Percentiles rank a stretch among this genome's conserved stretches.
Conservation (phyloP, 495 filamentous ascomycete genomes). For the Xylaria venustula region DNA sequence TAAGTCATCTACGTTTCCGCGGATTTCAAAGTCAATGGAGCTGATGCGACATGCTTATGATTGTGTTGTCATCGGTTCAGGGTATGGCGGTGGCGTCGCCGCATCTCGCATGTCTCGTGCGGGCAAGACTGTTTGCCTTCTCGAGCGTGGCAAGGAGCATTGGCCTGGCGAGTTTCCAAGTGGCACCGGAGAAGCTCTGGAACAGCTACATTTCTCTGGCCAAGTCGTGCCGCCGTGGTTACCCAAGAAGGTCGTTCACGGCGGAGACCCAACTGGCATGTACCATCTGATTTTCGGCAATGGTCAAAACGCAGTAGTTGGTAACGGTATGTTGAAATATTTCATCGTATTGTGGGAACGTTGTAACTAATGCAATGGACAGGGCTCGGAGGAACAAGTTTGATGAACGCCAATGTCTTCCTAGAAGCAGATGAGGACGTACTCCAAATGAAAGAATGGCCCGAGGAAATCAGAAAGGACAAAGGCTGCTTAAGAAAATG, state of each 20-base stretch:
- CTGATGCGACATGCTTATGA: conserved; percentile 60
- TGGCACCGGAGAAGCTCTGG: conserved; percentile 40
- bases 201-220: conserved; percentile 58
- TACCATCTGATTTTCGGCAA: conserved; percentile 64
- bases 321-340: conserved; percentile 51
- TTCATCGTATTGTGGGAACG: neutral
- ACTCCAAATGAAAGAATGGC: conserved; percentile 57
- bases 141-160: conserved; percentile 62
- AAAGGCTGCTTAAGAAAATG: conserved; percentile 47
- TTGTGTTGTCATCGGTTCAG: conserved; percentile 64
- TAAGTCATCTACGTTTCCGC: conserved; percentile 41
- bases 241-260: conserved; percentile 39
- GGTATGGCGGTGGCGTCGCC: conserved; percentile 66
- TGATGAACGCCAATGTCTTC: conserved; percentile 69
- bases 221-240: conserved; percentile 42
- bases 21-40: conserved; percentile 56
- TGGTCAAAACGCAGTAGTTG: conserved; percentile 64
- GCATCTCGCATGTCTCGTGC: conserved; percentile 64
- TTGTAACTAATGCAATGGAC: neutral
- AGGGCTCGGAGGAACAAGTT: conserved; percentile 63
- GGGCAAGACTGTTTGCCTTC: conserved; percentile 58
- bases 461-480: conserved; percentile 54
- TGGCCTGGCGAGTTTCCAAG: conserved; percentile 66
- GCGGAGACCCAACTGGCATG: conserved; percentile 57
- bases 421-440: conserved; percentile 57